Evolutionary conservation across 2,329 filamentous ascomycete species (phyloP).

Genomic region (Biscogniauxia sp.): DNA sequence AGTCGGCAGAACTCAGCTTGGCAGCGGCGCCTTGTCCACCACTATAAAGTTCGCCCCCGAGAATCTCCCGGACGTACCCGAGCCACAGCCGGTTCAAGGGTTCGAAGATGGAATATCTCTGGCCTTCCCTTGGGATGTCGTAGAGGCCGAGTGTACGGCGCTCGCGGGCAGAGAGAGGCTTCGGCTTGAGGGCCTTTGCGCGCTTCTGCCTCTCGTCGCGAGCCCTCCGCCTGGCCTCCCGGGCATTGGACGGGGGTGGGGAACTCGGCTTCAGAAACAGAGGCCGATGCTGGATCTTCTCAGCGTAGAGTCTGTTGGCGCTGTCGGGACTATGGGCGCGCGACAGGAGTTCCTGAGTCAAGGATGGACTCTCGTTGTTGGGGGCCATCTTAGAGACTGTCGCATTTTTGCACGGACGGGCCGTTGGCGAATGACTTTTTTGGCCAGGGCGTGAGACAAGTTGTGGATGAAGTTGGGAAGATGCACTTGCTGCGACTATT

Average conservation of each 20-base stretch:
- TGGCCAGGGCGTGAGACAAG: no score
- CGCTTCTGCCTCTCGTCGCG: slow-evolving; percentile 43
- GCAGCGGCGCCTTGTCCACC: slow-evolving; percentile 62
- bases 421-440: background rate
- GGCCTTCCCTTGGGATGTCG: slow-evolving; percentile 66
- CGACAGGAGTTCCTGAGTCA: slow-evolving; percentile 65
- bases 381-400: slow-evolving; percentile 32
- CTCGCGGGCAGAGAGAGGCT: slow-evolving; percentile 75
- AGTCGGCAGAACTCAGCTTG: slow-evolving; percentile 82
- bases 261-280: slow-evolving; percentile 76
- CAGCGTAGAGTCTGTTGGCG: slow-evolving; percentile 69
- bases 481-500: no score
- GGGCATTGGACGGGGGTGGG: slow-evolving; percentile 58
- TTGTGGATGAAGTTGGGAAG: no score
- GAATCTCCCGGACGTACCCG: slow-evolving; percentile 78
- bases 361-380: slow-evolving; percentile 30
- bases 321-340: slow-evolving; percentile 77
- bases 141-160: slow-evolving; percentile 73
- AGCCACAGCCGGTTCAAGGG: slow-evolving; percentile 78
- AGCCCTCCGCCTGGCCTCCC: slow-evolving; percentile 43
- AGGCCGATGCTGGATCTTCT: slow-evolving; percentile 80
- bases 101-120: slow-evolving; percentile 73
- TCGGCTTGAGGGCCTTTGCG: slow-evolving; percentile 50
- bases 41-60: slow-evolving; percentile 59
- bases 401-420: background rate